Base-by-base conservation (phyloP, 2,329 filamentous ascomycete species). In the Calonectria naviculata region DNA sequence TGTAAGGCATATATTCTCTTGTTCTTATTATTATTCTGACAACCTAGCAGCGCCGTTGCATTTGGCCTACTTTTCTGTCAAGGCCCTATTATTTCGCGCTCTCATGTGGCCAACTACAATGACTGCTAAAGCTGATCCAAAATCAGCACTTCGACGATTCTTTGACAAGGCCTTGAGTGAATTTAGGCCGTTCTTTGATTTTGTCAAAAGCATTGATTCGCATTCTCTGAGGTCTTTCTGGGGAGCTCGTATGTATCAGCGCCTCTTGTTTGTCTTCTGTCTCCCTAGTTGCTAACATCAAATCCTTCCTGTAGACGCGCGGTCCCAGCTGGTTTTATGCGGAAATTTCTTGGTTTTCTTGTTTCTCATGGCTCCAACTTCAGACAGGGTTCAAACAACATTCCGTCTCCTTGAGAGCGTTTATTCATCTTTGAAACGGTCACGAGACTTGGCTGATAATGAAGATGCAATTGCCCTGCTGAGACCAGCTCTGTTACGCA, bases 261-360 rank as follows among this genome's bases (percentile, higher is more conserved):
- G 24, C 2, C 15, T 13, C 3, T 63, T 29, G 29, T 26, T 13
- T 29, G 7, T 34, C 17, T 61, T 44, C 13, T 44, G 3, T 15
- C 42, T 26, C 8, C 9, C 15, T 29, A 13, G 19, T 24, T 1
- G 54, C 63, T 70, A 17, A 70, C 52, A 29, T 28, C 19, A 12
- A 5, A 47, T 6, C 15, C 46, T 19, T 19, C 15, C 9, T 36
- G 15, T 5, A 70, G 68, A 70, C 28, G 68, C 68, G 5, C 78
- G 83, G 3, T 83, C 81, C 0, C 81, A 84, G 61, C 75, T 84
- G 0, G 81, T 83, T 4, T 75, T 84, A 0, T 80, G 79, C 36
- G 81, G 82, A 21, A 84, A 84, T 70, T 83, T 84, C 58, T 70
- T 84, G 31, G 81, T 84, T 34, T 83, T 83, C 62, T 74, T 84